These are phyloP conservation scores for Mentha longifolia DNA, from an alignment of 257 asterid species.

Conservation along the genomic window DNA sequence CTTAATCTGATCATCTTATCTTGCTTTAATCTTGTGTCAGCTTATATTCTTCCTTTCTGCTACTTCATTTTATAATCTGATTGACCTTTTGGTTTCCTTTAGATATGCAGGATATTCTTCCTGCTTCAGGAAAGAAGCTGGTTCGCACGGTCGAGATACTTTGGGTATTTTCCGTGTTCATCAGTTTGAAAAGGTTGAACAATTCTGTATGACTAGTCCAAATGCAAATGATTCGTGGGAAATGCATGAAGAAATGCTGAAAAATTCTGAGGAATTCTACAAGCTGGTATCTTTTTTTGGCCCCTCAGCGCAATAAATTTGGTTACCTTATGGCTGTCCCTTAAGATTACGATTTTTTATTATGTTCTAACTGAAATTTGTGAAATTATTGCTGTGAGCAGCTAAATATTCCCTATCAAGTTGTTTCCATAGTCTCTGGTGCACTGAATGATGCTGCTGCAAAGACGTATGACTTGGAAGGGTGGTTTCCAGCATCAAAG, in stretches of 20 bases:
- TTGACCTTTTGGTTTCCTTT: slow-evolving; percentile 27
- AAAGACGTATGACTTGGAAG: slow-evolving; percentile 92
- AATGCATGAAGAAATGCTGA: slow-evolving; percentile 95
- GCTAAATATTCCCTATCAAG: slow-evolving; percentile 83
- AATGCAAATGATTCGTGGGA: slow-evolving; percentile 86
- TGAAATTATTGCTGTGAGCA: slow-evolving; percentile 38
- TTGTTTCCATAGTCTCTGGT: slow-evolving; percentile 89
- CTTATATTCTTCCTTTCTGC: slow-evolving; percentile 9
- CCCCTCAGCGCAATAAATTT: background rate
- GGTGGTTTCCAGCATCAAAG: slow-evolving; percentile 92
- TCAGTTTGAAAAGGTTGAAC: slow-evolving; percentile 95
- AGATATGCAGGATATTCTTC: slow-evolving; percentile 94
- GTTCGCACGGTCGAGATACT: slow-evolving; percentile 95
- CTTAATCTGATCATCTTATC: background rate
- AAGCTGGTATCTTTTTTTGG: slow-evolving; percentile 49
- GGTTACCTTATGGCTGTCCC: background rate
- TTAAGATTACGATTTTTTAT: background rate
- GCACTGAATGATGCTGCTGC: slow-evolving; percentile 98
- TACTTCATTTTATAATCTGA: background rate
- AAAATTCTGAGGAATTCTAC: slow-evolving; percentile 88
- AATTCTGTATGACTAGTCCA: slow-evolving; percentile 85
- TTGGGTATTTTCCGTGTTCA: slow-evolving; percentile 92
- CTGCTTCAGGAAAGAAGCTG: slow-evolving; percentile 97
- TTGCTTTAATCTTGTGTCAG: slow-evolving; percentile 7
- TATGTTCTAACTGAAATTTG: background rate